These are phyloP conservation scores for Stygiomarasmius scandens DNA, from an alignment of 1,284 basidiomycete species.

Conservation along the genomic window DNA sequence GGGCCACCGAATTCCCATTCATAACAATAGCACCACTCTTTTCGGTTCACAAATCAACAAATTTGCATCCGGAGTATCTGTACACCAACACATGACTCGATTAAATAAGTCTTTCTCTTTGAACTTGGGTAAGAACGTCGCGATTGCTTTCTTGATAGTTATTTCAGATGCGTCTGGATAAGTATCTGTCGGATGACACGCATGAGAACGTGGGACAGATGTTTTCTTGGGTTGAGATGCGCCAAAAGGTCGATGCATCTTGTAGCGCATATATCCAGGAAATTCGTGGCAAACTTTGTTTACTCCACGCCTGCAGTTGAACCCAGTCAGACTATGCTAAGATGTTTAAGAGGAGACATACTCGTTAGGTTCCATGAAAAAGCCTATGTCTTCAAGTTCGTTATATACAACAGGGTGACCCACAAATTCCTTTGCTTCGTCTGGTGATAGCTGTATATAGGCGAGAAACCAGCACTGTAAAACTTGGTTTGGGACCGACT, in stretches of 20 bases:
- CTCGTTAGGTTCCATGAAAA: slow-evolving; percentile 18
- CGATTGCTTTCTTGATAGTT: slow-evolving; percentile 11
- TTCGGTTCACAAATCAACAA: slow-evolving; percentile 27
- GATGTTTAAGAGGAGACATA: neutral
- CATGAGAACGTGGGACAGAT: slow-evolving; percentile 18
- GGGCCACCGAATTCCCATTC: slow-evolving; percentile 33
- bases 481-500: neutral
- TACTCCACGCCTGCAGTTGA: neutral
- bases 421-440: slow-evolving; percentile 7
- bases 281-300: slow-evolving; percentile 19
- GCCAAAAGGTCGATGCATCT: slow-evolving; percentile 11
- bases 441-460: slow-evolving; percentile 14
- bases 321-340: neutral
- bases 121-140: slow-evolving; percentile 10
- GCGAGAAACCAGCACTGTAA: slow-evolving; percentile 15
- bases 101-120: slow-evolving; percentile 15
- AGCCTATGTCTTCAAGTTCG: slow-evolving; percentile 16
- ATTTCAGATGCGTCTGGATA: slow-evolving; percentile 11
- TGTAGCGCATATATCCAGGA: slow-evolving; percentile 15
- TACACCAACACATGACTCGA: slow-evolving; percentile 15
- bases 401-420: slow-evolving; percentile 16
- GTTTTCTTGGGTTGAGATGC: slow-evolving; percentile 3
- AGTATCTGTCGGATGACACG: slow-evolving; percentile 16
- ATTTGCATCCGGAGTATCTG: slow-evolving; percentile 16
- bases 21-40: slow-evolving; percentile 29